Base-by-base conservation (phyloP, 2,329 filamentous ascomycete species). In the Exophiala bonariae region DNA sequence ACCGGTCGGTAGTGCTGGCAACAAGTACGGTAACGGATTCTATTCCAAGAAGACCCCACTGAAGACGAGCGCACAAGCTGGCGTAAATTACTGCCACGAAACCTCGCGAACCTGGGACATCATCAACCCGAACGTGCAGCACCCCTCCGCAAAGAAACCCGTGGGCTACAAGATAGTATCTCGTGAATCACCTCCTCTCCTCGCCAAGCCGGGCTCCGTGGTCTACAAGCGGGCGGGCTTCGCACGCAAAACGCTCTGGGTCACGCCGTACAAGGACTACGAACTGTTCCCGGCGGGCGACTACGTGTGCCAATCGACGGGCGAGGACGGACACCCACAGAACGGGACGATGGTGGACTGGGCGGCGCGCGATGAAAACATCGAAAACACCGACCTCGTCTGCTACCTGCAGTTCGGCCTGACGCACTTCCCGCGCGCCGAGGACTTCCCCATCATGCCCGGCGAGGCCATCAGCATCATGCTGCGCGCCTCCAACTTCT, bases 171-270 rank as follows among this genome's bases (percentile, higher is more conserved):
- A 96, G 75, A 80, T 96, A 1, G 88, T 96, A 26, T 92, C 87
- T 64, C 77, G 90, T 35, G 90, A 96, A 61, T 85, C 91, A 0
- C 86, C 90, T 0, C 72, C 75, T 1, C 71, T 96, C n/a, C 71
- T 96, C 6, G 89, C 90, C 2, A 93, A 89, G 70, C 81, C 86
- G 52, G 85, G 85, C 2, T 83, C 87, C 1, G 65, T 96, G 17
- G 90, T 93, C 4, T 95, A 88, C 85, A 93, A 95, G 69, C 79
- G 90, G n/a, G 90, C 90, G 1, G 88, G 86, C 0, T 96, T 95
- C 60, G 89, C 90, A 0, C 73, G 89, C 28, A 88, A 95, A 63
- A 86, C 89, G 2, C 82, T 95, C 1, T 87, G 92, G 62, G 89
- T 96, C 7, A 95, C 90, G 0, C 87, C 85, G 61, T 95, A 87